Percentiles rank a stretch among this genome's conserved stretches.
These are phyloP conservation scores for Penicillium verhagenii DNA, from an alignment of 495 filamentous ascomycete species.

Conservation along the genomic window DNA sequence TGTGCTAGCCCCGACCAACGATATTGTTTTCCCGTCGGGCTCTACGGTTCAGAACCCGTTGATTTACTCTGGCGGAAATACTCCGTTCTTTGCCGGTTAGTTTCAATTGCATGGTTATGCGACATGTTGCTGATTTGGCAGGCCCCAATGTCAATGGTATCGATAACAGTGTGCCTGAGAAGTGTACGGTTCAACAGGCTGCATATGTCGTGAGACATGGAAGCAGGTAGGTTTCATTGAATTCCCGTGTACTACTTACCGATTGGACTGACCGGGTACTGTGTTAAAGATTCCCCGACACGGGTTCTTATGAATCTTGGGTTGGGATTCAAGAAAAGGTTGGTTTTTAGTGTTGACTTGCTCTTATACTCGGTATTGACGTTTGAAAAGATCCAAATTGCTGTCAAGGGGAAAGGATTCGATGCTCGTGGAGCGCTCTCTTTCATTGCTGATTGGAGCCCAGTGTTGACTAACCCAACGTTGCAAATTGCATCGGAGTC, in stretches of 20 bases:
- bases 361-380: background rate
- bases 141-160: conserved; percentile 57
- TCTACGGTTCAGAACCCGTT: conserved; percentile 31
- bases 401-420: conserved; percentile 30
- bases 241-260: background rate
- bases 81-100: conserved; percentile 44
- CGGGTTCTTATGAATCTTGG: conserved; percentile 54
- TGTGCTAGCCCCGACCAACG: conserved; percentile 34
- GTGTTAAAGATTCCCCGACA: conserved; percentile 44
- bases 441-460: conserved; percentile 53
- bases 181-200: conserved; percentile 54
- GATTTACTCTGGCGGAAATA: conserved; percentile 51
- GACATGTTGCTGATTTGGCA: conserved; percentile 4
- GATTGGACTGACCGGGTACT: conserved; percentile 1
- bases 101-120: background rate
- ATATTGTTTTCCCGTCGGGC: conserved; percentile 38
- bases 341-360: background rate
- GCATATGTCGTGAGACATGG: conserved; percentile 56
- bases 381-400: conserved; percentile 36
- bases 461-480: conserved; percentile 47
- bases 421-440: conserved; percentile 38
- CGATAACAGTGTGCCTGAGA: conserved; percentile 43
- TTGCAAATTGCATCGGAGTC: conserved; percentile 51
- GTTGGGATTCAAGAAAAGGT: conserved; percentile 44
- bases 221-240: conserved; percentile 41